Conservation (phyloP, 176 grass and related monocot species). For the Pharus latifolius region DNA sequence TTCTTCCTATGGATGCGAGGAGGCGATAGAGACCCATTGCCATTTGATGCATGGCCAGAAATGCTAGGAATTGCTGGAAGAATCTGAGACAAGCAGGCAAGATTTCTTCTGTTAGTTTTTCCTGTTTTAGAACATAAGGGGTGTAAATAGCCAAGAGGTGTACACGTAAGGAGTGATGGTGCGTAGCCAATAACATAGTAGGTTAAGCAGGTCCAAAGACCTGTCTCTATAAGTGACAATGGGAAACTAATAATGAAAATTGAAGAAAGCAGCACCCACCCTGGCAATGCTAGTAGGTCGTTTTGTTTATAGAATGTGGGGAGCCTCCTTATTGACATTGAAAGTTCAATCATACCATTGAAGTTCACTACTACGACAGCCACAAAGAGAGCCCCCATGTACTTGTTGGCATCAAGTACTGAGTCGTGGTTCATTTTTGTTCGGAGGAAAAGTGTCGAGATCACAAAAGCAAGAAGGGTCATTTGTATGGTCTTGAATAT, state of each 20-base stretch:
- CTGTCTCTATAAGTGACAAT: constrained; percentile 71
- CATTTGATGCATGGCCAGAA: constrained; percentile 88
- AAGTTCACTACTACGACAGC: constrained; percentile 66
- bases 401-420: constrained; percentile 68
- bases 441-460: constrained; percentile 66
- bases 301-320: constrained; percentile 93
- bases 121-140: background rate
- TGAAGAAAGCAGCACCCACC: constrained; percentile 81
- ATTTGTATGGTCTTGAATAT: constrained; percentile 95
- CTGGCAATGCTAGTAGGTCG: constrained; percentile 71
- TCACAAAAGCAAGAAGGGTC: constrained; percentile 59
- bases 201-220: constrained; percentile 78
- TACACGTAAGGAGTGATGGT: constrained; percentile 63
- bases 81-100: constrained; percentile 44
- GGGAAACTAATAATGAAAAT: constrained; percentile 67
- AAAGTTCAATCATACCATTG: constrained; percentile 92
- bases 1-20: constrained; percentile 71
- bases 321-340: constrained; percentile 84
- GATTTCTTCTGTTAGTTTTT: background rate
- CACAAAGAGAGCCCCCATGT: constrained; percentile 65
- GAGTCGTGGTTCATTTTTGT: constrained; percentile 65
- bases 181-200: constrained; percentile 85
- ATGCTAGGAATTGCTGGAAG: constrained; percentile 62
- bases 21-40: constrained; percentile 76
- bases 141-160: background rate